Evolutionary conservation across 371 early-diverging fungal species (phyloP), one percentile per base, ranked within the genome.

Genomic region (Funneliformis caledonium): DNA sequence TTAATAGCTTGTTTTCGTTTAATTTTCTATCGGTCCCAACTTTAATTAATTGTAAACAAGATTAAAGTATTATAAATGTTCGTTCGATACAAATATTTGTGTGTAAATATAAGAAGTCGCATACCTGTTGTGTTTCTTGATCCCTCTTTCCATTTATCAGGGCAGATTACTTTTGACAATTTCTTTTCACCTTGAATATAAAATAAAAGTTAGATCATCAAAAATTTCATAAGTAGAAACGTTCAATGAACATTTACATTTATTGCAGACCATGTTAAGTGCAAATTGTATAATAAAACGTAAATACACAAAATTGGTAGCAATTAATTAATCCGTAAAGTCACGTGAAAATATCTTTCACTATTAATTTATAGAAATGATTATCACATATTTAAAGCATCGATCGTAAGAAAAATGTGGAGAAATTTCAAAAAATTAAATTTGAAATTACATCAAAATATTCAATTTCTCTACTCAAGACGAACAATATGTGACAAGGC

Each of bases 81-180:
- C 11, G 33, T 16, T 14, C 22, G 42, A 62, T 14, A 7, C 8
- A 19, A 60, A 19, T 45, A 6, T 37, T 9, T 43, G 42, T 45
- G 8, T 12, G 52, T 14, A 52, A 56, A 52, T 4, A 73, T 31
- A 48, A 10, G 26, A 26, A 26, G 26, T 56, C 43, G 42, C 42
- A 82, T 89, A 86, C 89, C 86, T 48, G 79, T 77, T 33, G 87
- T 82, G 76, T 92, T 93, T 52, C 87, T 85, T 4, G 93, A 88
- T 3, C 92, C 94, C 60, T 92, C 92, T 74, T 92, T 93, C 92
- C 93, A 93, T 69, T 88, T 90, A 80, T 91, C 91, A 9, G 92
- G 91, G 65, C 90, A 88, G 60, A 90, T 89, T 47, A 93, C 85
- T 73, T 87, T 87, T 9, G 87, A 84, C 22, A 93, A 83, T 78